Evolutionary conservation across 108 stramenopile genomes (phyloP).

Genomic region (Skeletonema menzelii): DNA sequence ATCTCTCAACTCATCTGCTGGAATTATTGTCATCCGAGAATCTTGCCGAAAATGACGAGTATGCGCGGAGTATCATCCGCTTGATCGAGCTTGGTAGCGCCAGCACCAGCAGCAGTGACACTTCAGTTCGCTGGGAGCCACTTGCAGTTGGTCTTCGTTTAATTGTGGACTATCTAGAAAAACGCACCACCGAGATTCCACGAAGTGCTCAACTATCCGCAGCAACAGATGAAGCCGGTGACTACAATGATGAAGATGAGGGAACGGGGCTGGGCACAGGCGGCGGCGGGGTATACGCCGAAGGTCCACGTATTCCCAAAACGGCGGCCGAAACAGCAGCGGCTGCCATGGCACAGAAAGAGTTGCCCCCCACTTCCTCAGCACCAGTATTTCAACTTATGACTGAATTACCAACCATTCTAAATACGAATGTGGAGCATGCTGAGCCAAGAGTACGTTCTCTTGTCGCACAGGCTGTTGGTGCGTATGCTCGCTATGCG

Average conservation of each 20-base stretch:
- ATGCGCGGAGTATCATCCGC: slow-evolving; percentile 19
- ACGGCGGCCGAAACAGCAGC: slow-evolving; percentile 6
- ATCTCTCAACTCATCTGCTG: slow-evolving; percentile 41
- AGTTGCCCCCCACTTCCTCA: slow-evolving; percentile 3
- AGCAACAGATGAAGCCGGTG: background rate
- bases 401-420: slow-evolving; percentile 45
- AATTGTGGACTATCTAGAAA: slow-evolving; percentile 54
- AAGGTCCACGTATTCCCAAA: slow-evolving; percentile 80
- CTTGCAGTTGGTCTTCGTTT: slow-evolving; percentile 80
- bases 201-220: slow-evolving; percentile 3
- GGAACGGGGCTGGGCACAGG: slow-evolving; percentile 19
- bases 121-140: slow-evolving; percentile 70
- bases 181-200: slow-evolving; percentile 29
- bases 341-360: background rate
- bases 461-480: slow-evolving; percentile 78
- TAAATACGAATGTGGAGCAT: slow-evolving; percentile 71
- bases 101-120: slow-evolving; percentile 2
- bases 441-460: slow-evolving; percentile 80
- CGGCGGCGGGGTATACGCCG: slow-evolving; percentile 64
- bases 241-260: slow-evolving; percentile 16
- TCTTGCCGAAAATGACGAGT: slow-evolving; percentile 28
- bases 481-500: slow-evolving; percentile 57
- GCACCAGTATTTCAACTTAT: slow-evolving; percentile 45
- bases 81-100: slow-evolving; percentile 10
- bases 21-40: slow-evolving; percentile 3